A percentile compares a stretch with the other conserved stretches of the same genome.
Conservation (phyloP, 1,139 yeast genomes). For the Kodamaea sp. region DNA sequence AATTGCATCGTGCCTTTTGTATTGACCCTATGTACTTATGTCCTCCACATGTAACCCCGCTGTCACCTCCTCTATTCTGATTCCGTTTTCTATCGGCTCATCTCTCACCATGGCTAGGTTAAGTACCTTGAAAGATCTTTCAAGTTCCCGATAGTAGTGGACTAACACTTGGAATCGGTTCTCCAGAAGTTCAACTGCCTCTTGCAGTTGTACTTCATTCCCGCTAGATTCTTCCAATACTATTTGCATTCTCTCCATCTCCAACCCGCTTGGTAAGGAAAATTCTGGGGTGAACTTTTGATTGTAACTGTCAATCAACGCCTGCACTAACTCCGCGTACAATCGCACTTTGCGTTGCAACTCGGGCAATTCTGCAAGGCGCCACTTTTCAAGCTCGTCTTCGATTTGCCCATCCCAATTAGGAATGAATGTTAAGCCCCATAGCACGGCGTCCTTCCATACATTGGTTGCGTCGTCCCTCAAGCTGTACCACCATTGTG, state of each 20-base stretch:
- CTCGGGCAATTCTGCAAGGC: slow-evolving; percentile 20
- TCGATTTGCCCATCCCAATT: slow-evolving; percentile 17
- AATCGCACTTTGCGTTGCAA: slow-evolving; percentile 13
- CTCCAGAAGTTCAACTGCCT: slow-evolving; percentile 6
- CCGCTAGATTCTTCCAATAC: neutral
- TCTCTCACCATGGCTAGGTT: slow-evolving; percentile 13
- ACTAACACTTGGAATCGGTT: slow-evolving; percentile 14
- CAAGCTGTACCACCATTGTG: slow-evolving; percentile 12
- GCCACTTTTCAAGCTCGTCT: slow-evolving; percentile 20
- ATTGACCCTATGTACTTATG: no score
- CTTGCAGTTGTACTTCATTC: neutral
- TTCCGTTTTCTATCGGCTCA: slow-evolving; percentile 6
- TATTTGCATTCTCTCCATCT: slow-evolving; percentile 2
- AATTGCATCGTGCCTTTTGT: no score
- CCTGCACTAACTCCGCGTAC: slow-evolving; percentile 8
- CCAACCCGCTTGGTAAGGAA: slow-evolving; percentile 4
- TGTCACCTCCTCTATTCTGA: neutral
- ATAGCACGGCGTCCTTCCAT: slow-evolving; percentile 25
- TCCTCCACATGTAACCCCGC: no score
- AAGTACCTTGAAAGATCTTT: slow-evolving; percentile 11
- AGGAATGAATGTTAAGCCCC: slow-evolving; percentile 23
- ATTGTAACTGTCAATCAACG: slow-evolving; percentile 4
- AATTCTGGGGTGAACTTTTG: slow-evolving; percentile 6
- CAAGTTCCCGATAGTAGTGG: slow-evolving; percentile 12
- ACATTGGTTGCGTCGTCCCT: slow-evolving; percentile 16